Conservation (phyloP, 2,329 filamentous ascomycete genomes). For the Raffaelea arxii region DNA sequence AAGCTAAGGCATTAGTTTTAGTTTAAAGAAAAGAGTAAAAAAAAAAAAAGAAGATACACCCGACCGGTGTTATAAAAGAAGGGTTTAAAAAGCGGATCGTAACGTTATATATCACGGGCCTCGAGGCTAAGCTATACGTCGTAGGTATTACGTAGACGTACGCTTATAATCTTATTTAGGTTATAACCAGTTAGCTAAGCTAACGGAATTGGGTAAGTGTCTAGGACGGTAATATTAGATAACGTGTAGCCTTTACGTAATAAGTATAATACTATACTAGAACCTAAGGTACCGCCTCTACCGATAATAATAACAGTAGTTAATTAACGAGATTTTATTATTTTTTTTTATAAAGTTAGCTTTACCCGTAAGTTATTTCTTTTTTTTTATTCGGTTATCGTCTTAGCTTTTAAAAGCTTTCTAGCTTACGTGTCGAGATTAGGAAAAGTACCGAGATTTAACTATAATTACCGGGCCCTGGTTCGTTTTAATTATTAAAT, state of each 20-base stretch:
- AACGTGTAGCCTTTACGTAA: conserved; percentile 30
- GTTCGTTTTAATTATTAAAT: too few species aligned
- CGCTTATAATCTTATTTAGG: conserved; percentile 36
- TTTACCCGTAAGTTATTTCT: too few species aligned
- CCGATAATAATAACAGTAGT: conserved; percentile 4
- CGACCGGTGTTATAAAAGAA: conserved; percentile 28
- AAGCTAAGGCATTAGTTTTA: background rate
- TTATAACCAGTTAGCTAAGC: conserved; percentile 35
- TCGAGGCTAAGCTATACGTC: conserved; percentile 23
- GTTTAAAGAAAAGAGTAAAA: background rate
- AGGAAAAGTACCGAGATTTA: too few species aligned
- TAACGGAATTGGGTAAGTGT: conserved; percentile 34
- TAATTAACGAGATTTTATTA: background rate
- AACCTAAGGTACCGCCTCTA: conserved; percentile 20
- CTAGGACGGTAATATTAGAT: conserved; percentile 34
- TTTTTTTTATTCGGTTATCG: too few species aligned
- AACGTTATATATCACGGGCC: conserved; percentile 27
- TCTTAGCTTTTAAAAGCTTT: too few species aligned
- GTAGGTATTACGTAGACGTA: conserved; percentile 22
- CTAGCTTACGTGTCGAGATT: too few species aligned
- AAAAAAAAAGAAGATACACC: background rate
- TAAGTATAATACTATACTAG: conserved; percentile 36
- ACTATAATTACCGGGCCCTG: too few species aligned
- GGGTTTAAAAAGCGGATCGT: conserved; percentile 37
- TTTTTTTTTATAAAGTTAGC: background rate